phyloP scores from a whole-genome alignment of 371 early-diverging fungal genomes.

The Actinomucor elegans region DNA sequence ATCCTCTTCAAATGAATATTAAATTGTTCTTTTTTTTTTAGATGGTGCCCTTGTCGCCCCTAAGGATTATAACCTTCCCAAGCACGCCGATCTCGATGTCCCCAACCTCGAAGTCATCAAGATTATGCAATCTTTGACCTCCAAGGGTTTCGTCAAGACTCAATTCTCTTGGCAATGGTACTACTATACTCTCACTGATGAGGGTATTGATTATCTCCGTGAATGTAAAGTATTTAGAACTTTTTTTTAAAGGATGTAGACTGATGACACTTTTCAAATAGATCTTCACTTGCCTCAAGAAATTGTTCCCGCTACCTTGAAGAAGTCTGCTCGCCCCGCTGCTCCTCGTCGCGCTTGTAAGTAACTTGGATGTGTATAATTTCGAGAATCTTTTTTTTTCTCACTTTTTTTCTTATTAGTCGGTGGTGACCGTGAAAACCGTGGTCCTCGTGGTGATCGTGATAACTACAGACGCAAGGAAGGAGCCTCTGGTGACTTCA shows the following conservation, averaged over 20 bases:
- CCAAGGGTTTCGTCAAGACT: constrained; percentile 92
- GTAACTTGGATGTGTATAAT: background rate
- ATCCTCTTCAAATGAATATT: background rate
- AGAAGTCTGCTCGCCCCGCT: constrained; percentile 80
- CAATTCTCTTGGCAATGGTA: constrained; percentile 99
- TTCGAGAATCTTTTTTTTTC: background rate
- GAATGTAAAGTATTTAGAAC: constrained; percentile 66
- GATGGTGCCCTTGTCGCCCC: constrained; percentile 97
- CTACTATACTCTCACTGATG: constrained; percentile 97
- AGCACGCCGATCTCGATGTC: constrained; percentile 92
- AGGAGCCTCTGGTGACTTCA: constrained; percentile 86
- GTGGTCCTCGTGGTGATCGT: constrained; percentile 69
- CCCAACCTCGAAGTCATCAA: constrained; percentile 99
- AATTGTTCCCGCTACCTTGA: constrained; percentile 95
- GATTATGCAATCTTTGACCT: constrained; percentile 94
- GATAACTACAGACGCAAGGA: constrained; percentile 92
- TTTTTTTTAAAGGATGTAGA: background rate
- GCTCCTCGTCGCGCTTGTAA: constrained; percentile 64
- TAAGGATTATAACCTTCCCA: constrained; percentile 95
- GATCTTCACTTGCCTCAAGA: constrained; percentile 94
- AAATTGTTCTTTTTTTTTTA: constrained; percentile 50
- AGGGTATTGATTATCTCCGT: constrained; percentile 96
- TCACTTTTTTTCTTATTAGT: background rate
- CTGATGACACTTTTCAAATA: background rate
- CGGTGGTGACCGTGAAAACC: constrained; percentile 52